phyloP scores from a whole-genome alignment of 2,329 filamentous ascomycete species.

The Aspergillus pseudoviridinutans region DNA sequence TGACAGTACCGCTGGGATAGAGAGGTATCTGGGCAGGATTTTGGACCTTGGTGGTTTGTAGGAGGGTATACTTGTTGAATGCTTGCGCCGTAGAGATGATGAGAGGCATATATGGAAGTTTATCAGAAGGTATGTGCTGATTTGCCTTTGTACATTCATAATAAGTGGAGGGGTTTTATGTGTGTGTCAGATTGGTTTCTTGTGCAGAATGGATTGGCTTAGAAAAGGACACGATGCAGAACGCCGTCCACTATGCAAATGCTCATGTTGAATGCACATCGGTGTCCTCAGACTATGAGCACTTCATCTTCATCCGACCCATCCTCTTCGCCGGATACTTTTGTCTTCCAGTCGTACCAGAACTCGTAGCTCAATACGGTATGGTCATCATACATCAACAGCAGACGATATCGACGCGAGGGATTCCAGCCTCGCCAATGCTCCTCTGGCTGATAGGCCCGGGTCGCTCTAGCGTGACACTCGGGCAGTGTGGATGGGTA shows the following conservation, averaged over 20 bases:
- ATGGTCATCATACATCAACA: conserved; percentile 56
- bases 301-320: conserved; percentile 11
- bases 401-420: conserved; percentile 47
- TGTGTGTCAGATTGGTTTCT: too few species aligned
- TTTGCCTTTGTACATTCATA: background rate
- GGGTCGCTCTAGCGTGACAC: conserved; percentile 31
- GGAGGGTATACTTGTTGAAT: too few species aligned
- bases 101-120: too few species aligned
- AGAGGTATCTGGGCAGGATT: too few species aligned
- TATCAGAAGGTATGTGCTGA: background rate
- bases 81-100: too few species aligned
- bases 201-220: too few species aligned
- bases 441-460: conserved; percentile 30
- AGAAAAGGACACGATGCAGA: too few species aligned
- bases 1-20: too few species aligned
- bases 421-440: conserved; percentile 38
- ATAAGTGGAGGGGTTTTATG: background rate
- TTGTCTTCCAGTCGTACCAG: conserved; percentile 38
- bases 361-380: conserved; percentile 59
- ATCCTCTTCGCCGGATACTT: conserved; percentile 4
- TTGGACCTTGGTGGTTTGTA: too few species aligned
- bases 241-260: background rate
- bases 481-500: conserved; percentile 27
- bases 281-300: conserved; percentile 15
- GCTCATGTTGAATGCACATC: too few species aligned